phyloP scores from a whole-genome alignment of 768 basidiomycete species.

The Brasilioporus rufonigricans region DNA sequence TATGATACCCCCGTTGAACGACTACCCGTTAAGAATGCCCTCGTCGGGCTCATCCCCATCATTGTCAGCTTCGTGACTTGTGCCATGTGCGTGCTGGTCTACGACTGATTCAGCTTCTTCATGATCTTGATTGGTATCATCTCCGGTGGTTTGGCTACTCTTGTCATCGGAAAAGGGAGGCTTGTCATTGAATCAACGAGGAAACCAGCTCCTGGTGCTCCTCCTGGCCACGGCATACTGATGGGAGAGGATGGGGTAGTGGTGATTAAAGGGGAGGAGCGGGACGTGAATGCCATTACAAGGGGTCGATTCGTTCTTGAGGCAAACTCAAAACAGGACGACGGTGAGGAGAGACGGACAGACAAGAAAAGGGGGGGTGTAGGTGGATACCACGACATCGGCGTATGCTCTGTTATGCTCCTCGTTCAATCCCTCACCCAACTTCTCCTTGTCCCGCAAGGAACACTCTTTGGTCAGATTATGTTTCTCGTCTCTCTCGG shows the following conservation, averaged over 20 bases:
- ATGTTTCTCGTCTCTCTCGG: too few species aligned
- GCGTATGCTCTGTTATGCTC: constrained; percentile 27
- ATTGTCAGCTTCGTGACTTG: constrained; percentile 14
- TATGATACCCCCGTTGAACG: not conserved
- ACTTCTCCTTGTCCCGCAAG: too few species aligned
- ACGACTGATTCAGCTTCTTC: too few species aligned
- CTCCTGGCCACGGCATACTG: constrained; percentile 33
- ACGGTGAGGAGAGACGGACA: constrained; percentile 3
- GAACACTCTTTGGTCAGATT: too few species aligned
- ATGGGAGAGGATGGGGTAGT: constrained; percentile 24
- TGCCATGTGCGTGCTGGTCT: not conserved
- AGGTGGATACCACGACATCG: constrained; percentile 12
- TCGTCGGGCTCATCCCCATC: constrained; percentile 26
- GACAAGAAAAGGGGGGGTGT: not conserved
- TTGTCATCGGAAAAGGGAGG: constrained; percentile 24
- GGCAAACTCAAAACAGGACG: too few species aligned
- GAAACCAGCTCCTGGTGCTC: constrained; percentile 12
- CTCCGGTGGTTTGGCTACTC: constrained; percentile 27
- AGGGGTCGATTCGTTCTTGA: too few species aligned
- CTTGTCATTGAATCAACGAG: too few species aligned
- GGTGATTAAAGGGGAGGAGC: constrained; percentile 28
- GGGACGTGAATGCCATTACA: too few species aligned
- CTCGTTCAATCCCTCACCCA: constrained; percentile 32
- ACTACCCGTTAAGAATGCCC: not conserved
- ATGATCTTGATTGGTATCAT: constrained; percentile 35